These are phyloP conservation scores for Hortaea werneckii DNA, from an alignment of 2,329 filamentous ascomycete species.

Conservation along the genomic window DNA sequence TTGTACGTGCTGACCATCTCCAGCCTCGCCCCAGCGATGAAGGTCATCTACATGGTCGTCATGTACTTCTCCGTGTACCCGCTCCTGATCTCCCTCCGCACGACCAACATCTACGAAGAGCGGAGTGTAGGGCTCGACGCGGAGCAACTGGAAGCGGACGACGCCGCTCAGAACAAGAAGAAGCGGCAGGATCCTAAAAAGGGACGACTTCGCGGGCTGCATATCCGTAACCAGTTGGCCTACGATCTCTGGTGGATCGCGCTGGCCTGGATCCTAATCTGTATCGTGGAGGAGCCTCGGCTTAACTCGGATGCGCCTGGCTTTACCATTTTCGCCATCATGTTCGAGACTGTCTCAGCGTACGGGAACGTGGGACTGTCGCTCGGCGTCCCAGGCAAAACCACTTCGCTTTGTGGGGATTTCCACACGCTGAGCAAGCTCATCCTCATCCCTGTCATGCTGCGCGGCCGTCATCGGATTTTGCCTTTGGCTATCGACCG, in stretches of 20 bases:
- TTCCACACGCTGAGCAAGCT: conserved; percentile 59
- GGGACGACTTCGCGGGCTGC: conserved; percentile 19
- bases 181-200: conserved; percentile 1
- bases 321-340: conserved; percentile 29
- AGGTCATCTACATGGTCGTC: conserved; percentile 53
- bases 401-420: conserved; percentile 51
- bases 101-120: conserved; percentile 65
- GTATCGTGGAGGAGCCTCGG: conserved; percentile 24
- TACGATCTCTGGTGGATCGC: conserved; percentile 34
- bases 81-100: conserved; percentile 53
- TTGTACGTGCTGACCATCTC: conserved; percentile 27
- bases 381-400: conserved; percentile 19
- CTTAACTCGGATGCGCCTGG: conserved; percentile 7
- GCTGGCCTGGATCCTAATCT: conserved; percentile 30
- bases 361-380: conserved; percentile 19
- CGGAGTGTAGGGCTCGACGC: conserved; percentile 21
- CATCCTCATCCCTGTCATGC: conserved; percentile 52
- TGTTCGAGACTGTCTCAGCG: conserved; percentile 30
- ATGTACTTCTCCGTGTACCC: conserved; percentile 59
- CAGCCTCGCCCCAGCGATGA: conserved; percentile 45
- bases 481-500: conserved; percentile 54
- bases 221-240: conserved; percentile 24
- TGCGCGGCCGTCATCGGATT: conserved; percentile 51
- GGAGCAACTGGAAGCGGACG: not conserved
- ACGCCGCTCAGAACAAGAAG: not conserved